phyloP scores from a whole-genome alignment of 495 filamentous ascomycete species.

The Trichoderma erinaceum region DNA sequence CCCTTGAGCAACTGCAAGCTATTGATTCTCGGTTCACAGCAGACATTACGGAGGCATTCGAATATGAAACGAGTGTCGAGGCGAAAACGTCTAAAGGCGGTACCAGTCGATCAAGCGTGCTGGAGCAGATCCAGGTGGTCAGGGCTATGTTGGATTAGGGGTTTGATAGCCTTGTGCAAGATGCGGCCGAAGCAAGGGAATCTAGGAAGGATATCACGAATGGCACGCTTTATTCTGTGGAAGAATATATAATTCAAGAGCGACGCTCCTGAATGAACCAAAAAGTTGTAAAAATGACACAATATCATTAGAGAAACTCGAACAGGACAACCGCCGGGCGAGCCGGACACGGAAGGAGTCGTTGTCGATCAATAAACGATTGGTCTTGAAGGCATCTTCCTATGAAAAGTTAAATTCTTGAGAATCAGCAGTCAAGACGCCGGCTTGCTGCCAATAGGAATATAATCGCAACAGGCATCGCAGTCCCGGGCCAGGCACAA shows the following conservation, averaged over 20 bases:
- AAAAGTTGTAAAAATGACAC: not conserved
- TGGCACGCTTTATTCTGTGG: not conserved
- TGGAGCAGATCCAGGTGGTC: conserved; percentile 60
- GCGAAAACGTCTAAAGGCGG: conserved; percentile 62
- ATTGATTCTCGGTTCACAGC: conserved; percentile 59
- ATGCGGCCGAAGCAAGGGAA: not conserved
- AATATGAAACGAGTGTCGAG: conserved; percentile 70
- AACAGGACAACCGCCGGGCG: not conserved
- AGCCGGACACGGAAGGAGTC: not conserved
- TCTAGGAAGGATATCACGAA: not conserved
- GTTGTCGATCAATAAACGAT: not conserved
- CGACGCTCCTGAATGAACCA: not conserved
- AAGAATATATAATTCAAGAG: not conserved
- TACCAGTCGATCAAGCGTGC: conserved; percentile 57
- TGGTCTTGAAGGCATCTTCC: not conserved
- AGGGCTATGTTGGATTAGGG: conserved; percentile 34
- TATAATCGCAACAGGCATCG: too few species aligned
- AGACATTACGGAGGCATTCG: conserved; percentile 57
- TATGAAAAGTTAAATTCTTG: not conserved
- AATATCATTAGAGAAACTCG: not conserved
- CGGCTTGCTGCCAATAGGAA: not conserved
- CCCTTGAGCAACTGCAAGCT: conserved; percentile 54
- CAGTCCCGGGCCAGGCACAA: too few species aligned
- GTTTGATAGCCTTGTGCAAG: not conserved
- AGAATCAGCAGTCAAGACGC: not conserved